Conservation (phyloP, 768 basidiomycete genomes). For the Mycena chlorophos region DNA sequence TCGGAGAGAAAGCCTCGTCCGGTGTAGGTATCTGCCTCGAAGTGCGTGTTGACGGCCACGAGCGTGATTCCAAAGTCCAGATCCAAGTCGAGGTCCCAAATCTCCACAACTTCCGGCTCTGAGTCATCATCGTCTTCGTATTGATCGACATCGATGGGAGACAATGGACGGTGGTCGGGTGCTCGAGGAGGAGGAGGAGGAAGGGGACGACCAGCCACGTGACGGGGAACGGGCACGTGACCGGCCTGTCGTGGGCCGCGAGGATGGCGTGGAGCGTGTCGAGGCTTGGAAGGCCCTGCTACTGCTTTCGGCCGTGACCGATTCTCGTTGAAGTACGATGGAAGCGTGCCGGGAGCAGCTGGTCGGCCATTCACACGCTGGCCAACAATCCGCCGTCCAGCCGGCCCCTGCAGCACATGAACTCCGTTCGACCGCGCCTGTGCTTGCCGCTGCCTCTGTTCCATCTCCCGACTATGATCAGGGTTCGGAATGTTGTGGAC, state of each 20-base stretch:
- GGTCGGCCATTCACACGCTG: conserved; percentile 29
- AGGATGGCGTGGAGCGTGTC: no score
- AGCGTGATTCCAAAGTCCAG: conserved; percentile 54
- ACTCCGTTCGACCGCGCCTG: conserved; percentile 31
- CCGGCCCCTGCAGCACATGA: conserved; percentile 40
- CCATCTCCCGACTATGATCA: conserved; percentile 25
- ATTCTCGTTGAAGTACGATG: conserved; percentile 11
- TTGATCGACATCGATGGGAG: conserved; percentile 6
- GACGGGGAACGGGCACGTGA: no score
- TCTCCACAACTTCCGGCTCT: not conserved
- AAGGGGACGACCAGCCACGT: conserved; percentile 4
- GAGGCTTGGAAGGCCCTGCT: no score
- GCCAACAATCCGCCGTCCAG: conserved; percentile 35
- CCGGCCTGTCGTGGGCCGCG: no score
- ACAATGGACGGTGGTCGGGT: not conserved
- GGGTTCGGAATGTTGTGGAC: conserved; percentile 16
- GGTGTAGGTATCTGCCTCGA: conserved; percentile 53
- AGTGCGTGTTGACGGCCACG: conserved; percentile 53
- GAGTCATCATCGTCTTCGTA: not conserved
- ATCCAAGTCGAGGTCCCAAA: conserved; percentile 10
- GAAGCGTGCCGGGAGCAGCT: conserved; percentile 8
- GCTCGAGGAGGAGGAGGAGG: conserved; percentile 8
- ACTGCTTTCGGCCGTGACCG: conserved; percentile 38
- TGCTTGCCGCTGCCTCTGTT: conserved; percentile 29
- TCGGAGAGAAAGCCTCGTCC: conserved; percentile 62